phyloP scores from a whole-genome alignment of 1,139 yeast genomes.

The Yamadazyma aaseri region DNA sequence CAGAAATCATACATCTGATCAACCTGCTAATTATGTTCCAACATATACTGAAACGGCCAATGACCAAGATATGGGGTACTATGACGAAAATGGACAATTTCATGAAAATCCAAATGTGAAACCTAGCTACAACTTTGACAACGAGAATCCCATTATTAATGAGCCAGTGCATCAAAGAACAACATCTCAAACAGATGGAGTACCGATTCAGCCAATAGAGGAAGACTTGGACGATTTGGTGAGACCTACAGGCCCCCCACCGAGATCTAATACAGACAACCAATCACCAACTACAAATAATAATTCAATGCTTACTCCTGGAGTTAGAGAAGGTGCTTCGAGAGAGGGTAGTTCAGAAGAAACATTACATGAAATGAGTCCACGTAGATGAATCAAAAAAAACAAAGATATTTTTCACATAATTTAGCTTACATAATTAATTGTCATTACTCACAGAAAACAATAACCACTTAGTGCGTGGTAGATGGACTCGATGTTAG shows the following conservation, averaged over 20 bases:
- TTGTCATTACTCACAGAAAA: too few species aligned
- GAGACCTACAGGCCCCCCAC: slow-evolving; percentile 1
- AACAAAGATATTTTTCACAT: too few species aligned
- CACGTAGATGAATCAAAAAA: too few species aligned
- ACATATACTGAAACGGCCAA: slow-evolving; percentile 64
- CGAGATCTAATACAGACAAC: background rate
- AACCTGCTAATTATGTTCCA: slow-evolving; percentile 53
- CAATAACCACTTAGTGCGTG: too few species aligned
- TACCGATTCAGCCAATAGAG: slow-evolving; percentile 8
- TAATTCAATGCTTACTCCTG: too few species aligned
- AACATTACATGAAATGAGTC: too few species aligned
- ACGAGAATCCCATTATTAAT: slow-evolving; percentile 1
- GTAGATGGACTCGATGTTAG: too few species aligned
- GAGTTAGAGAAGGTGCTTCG: too few species aligned
- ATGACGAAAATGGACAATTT: slow-evolving; percentile 65
- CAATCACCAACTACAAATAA: background rate
- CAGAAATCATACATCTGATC: slow-evolving; percentile 28
- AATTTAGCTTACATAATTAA: too few species aligned
- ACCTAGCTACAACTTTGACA: slow-evolving; percentile 5
- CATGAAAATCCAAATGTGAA: slow-evolving; percentile 37
- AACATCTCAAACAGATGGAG: slow-evolving; percentile 14
- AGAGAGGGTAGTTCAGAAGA: too few species aligned
- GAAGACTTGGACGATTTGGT: slow-evolving; percentile 8
- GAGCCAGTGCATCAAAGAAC: slow-evolving; percentile 21
- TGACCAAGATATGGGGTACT: slow-evolving; percentile 77